Base-by-base conservation (phyloP, 495 filamentous ascomycete genomes). In the Penicillium odoratum region DNA sequence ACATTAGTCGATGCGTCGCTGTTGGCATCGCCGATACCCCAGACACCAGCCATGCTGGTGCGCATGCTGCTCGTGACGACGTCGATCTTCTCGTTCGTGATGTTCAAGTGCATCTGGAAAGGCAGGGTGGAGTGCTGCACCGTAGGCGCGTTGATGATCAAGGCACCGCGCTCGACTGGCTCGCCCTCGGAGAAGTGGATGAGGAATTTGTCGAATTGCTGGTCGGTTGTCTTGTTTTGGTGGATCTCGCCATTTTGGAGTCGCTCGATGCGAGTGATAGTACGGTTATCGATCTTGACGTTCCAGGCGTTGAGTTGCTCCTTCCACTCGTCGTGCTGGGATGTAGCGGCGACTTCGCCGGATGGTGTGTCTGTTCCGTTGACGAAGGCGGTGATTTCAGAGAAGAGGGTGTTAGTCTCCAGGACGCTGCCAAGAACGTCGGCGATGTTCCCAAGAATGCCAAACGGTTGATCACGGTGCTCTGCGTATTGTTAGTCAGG, bases 1-100 rank as follows among this genome's bases (percentile, higher is more conserved):
- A 86, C 82, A 53, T 85, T 85, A 10, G 82, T 84, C 38, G 75
- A 73, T 30, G 78, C 79, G 36, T 86, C 83, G 10, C 72, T 73
- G 59, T 85, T 86, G 9, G 77, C 76, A 61, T 85, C 83, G 1
- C 83, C 83, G 16, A 85, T 67, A 1, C 78, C 82, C 59, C 78
- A 85, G 13, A 85, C 78, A 8, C 81, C 79, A 0, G 67, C 56
- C 34, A 79, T 49, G 33, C 74, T 84, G 3, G 81, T 82, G 30
- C 73, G 69, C 80, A 75, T 75, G 0, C 60, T 64, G 29, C 60
- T 55, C 11, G 57, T 60, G 45, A 75, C 70, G 0, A 78, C 80
- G 15, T 71, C 68, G 31, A 85, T 75, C 47, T 82, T 77, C 3
- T 73, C 70, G 5, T 72, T 73, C 6, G 68, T 66, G 42, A 83